phyloP scores from a whole-genome alignment of 2,329 filamentous ascomycete genomes.

The Hypoxylon rubiginosum region DNA sequence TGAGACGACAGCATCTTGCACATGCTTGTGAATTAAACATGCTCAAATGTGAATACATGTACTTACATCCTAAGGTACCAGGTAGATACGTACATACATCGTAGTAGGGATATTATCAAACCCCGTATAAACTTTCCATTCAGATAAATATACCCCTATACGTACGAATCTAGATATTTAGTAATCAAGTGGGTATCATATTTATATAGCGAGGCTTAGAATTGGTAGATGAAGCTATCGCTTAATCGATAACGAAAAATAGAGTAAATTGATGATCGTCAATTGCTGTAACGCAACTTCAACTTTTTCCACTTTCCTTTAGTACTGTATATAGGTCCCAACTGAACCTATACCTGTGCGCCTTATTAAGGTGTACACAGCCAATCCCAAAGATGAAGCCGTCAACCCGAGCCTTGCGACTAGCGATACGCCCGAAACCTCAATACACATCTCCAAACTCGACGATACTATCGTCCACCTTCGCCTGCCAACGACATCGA shows the following conservation, averaged over 20 bases:
- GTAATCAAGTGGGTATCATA: no score
- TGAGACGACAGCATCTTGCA: background rate
- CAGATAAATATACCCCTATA: no score
- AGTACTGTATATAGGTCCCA: background rate
- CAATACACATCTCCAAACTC: slow-evolving; percentile 44
- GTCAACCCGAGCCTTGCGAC: slow-evolving; percentile 56
- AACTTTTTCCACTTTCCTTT: slow-evolving; percentile 11
- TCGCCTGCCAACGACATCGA: slow-evolving; percentile 45
- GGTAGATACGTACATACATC: no score
- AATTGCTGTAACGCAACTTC: slow-evolving; percentile 11
- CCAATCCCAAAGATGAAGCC: slow-evolving; percentile 56
- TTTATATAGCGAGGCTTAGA: no score
- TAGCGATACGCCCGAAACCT: slow-evolving; percentile 48
- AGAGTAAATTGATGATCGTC: slow-evolving; percentile 15
- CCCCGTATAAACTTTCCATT: no score
- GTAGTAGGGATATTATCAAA: no score
- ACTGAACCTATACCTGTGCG: background rate
- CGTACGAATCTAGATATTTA: no score
- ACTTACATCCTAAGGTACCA: no score
- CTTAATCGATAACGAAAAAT: slow-evolving; percentile 38
- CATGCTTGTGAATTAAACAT: background rate
- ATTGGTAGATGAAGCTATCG: slow-evolving; percentile 21
- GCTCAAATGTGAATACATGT: background rate
- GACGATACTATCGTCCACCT: slow-evolving; percentile 24
- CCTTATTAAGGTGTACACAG: background rate